Base-by-base conservation (phyloP, 2,329 filamentous ascomycete species). In the Phialocephala subalpina region DNA sequence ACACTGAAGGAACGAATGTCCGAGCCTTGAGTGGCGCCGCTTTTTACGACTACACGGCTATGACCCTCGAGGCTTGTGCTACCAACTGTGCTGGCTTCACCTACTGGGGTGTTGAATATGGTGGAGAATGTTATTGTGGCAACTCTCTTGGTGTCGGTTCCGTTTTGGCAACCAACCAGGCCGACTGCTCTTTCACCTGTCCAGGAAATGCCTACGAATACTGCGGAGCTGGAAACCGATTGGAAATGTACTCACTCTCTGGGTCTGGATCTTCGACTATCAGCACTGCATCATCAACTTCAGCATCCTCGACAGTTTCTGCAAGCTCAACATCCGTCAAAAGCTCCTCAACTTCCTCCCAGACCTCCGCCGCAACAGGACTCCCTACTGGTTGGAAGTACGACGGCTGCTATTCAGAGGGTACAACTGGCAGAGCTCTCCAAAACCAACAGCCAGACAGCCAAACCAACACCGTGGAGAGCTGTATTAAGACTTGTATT, bases 61-160 rank as follows among this genome's bases (percentile, higher is more conserved):
- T 68, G 66, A 66, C 59, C 7, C 55, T 78, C 20, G 73, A 78
- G 55, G 69, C 66, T 14, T 79, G 77, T 62, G 70, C 67, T 6
- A 58, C 66, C 0, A 67, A 72, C 20, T 78, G 74, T 59, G 58
- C 63, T 0, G 73, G 68, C 1, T 80, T 75, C 56, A 74, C 64
- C 3, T 79, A 76, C 64, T 77, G 77, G 38, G 79, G 79, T 36
- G 75, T 80, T 11, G 80, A 81, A 61, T 81, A 78, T 66, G 70
- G 71, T 38, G 65, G 67, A 59, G 74, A 78, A 68, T 77, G 76
- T 38, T 64, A 64, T 20, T 64, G 62, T 40, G 62, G 62, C 9
- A 63, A 63, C 47, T 27, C 55, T 35, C 22, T 63, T 25, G 33
- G n/a, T 58, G 58, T 47, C 42, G 47, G 14, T 14, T 60, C 22